Conservation (phyloP, 176 grass and related monocot genomes). For the Olyra latifolia region DNA sequence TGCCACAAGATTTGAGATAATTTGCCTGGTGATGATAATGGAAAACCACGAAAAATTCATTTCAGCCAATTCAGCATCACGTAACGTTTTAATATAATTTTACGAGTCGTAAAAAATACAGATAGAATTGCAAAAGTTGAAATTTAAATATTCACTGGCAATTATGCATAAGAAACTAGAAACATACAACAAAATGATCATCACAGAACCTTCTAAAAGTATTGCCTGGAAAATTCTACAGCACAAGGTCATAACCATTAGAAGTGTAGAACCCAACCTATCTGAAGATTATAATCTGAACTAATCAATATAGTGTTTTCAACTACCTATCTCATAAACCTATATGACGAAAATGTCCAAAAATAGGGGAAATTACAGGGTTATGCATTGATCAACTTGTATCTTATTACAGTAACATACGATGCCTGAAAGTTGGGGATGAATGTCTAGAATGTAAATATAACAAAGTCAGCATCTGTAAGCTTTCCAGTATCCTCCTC, state of each 20-base stretch:
- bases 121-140: background rate
- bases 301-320: background rate
- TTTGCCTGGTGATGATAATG: conserved; percentile 51
- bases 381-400: background rate
- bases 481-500: background rate
- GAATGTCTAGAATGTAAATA: background rate
- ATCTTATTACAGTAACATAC: background rate
- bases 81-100: background rate
- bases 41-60: background rate
- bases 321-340: background rate
- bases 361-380: background rate
- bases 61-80: background rate
- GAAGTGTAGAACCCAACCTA: background rate
- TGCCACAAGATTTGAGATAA: conserved; percentile 70
- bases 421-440: background rate
- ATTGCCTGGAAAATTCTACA: background rate
- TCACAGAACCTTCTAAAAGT: background rate
- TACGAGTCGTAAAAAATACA: background rate
- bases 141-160: background rate
- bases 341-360: background rate
- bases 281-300: background rate
- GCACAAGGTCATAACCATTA: background rate
- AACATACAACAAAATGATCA: background rate
- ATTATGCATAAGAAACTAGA: background rate
- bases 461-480: too few relatives aligned